A percentile compares a stretch with the other conserved stretches of the same genome.
Evolutionary conservation across 805 yeast genomes (phyloP).

Genomic region (Myxozyma vanderwaltii): DNA sequence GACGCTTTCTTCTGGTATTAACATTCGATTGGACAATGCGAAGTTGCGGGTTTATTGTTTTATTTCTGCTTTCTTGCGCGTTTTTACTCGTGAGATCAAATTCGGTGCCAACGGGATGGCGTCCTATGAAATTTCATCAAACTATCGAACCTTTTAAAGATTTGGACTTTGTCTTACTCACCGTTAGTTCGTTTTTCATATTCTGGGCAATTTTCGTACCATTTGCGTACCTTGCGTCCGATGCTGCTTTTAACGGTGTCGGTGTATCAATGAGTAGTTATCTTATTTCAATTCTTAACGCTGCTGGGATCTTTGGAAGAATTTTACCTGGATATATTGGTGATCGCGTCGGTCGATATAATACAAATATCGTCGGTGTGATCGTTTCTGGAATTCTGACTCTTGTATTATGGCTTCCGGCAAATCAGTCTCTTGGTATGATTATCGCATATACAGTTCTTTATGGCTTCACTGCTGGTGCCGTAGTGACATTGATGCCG

Average conservation of each 20-base stretch:
- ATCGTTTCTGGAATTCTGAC: conserved; percentile 38
- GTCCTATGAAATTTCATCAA: conserved; percentile 7
- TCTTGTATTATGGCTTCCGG: conserved; percentile 33
- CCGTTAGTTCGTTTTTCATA: background rate
- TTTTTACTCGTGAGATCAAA: conserved; percentile 29
- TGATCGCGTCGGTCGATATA: conserved; percentile 52
- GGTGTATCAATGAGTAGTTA: conserved; percentile 31
- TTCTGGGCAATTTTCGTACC: conserved; percentile 37
- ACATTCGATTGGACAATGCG: conserved; percentile 59
- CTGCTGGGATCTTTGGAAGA: conserved; percentile 50
- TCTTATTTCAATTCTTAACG: conserved; percentile 42
- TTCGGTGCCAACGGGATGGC: conserved; percentile 8
- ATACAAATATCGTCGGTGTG: conserved; percentile 42
- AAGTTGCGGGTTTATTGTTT: conserved; percentile 49
- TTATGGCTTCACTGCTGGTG: conserved; percentile 42
- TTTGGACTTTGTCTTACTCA: background rate
- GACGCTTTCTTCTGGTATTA: conserved; percentile 45
- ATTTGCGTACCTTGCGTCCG: conserved; percentile 40
- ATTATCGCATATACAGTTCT: conserved; percentile 39
- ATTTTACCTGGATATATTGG: conserved; percentile 52
- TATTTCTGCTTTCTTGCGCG: conserved; percentile 37
- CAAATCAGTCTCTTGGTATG: conserved; percentile 17
- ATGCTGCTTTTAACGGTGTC: conserved; percentile 36
- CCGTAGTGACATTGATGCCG: conserved; percentile 41
- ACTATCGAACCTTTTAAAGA: conserved; percentile 13